phyloP scores from a whole-genome alignment of 1,284 basidiomycete species.

The Moniliophthora roreri region DNA sequence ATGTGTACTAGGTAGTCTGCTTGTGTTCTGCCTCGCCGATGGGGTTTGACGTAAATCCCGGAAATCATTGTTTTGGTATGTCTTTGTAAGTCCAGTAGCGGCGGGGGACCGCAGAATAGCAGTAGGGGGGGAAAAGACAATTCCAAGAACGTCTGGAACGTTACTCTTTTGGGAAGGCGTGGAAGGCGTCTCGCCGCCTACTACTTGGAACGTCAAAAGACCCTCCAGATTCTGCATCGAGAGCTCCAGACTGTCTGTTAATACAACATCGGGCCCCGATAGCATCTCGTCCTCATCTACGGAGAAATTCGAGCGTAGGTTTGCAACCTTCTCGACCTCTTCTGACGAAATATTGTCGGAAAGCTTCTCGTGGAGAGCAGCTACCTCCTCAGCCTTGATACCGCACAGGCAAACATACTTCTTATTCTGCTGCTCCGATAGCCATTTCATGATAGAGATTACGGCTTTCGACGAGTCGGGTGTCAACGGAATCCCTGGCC shows the following conservation, averaged over 20 bases:
- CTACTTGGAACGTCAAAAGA: conserved; percentile 30
- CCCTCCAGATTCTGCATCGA: conserved; percentile 33
- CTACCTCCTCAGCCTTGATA: conserved; percentile 36
- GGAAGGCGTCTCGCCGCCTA: conserved; percentile 32
- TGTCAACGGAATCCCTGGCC: conserved; percentile 26
- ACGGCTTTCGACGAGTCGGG: conserved; percentile 33
- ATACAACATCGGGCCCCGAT: conserved; percentile 22
- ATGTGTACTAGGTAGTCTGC: conserved; percentile 78
- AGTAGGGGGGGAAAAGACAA: conserved; percentile 68
- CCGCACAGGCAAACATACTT: conserved; percentile 39
- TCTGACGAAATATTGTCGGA: conserved; percentile 24
- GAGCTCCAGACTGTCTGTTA: conserved; percentile 32
- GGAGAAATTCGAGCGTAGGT: conserved; percentile 28
- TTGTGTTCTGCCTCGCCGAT: conserved; percentile 73
- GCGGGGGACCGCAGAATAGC: conserved; percentile 71
- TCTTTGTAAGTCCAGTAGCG: conserved; percentile 78
- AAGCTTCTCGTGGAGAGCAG: conserved; percentile 33
- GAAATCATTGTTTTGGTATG: conserved; percentile 75
- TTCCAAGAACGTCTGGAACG: conserved; percentile 51
- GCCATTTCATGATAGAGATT: conserved; percentile 48
- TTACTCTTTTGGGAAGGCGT: conserved; percentile 49
- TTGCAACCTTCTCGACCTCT: conserved; percentile 23
- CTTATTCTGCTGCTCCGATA: conserved; percentile 35
- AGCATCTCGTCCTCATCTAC: conserved; percentile 30
- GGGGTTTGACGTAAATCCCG: conserved; percentile 66